Conservation (phyloP, 2,329 filamentous ascomycete species). For the Fusarium ramigenum region DNA sequence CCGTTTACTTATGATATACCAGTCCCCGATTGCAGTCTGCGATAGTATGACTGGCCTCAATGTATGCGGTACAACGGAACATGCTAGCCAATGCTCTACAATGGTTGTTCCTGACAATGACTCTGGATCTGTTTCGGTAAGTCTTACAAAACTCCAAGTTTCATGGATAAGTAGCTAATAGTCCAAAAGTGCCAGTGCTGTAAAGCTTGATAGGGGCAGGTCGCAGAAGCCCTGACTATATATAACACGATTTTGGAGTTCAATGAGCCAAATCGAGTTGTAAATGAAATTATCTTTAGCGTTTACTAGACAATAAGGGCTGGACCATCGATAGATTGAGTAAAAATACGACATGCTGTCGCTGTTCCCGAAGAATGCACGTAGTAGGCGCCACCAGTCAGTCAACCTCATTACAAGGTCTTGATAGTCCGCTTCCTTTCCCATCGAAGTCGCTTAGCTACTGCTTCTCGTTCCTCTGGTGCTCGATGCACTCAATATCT, state of each 20-base stretch:
- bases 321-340: accelerated
- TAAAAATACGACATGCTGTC: accelerated
- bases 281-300: neutral
- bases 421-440: accelerated
- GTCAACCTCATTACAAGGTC: accelerated
- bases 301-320: too few relatives aligned
- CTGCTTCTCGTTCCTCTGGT: neutral
- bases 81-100: neutral
- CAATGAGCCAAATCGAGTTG: accelerated
- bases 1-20: accelerated
- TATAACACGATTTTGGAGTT: too few relatives aligned
- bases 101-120: neutral
- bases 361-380: accelerated
- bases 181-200: neutral
- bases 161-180: accelerated
- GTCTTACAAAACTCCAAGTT: accelerated
- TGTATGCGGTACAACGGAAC: neutral
- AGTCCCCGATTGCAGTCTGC: neutral
- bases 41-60: accelerated
- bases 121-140: neutral
- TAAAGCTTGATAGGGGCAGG: accelerated
- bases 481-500: neutral
- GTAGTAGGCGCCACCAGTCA: accelerated
- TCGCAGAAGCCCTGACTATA: too few relatives aligned
- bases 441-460: too few relatives aligned